A percentile compares a stretch with the other conserved stretches of the same genome.
Conservation (phyloP, 2,329 filamentous ascomycete genomes). For the Polychaeton citri region DNA sequence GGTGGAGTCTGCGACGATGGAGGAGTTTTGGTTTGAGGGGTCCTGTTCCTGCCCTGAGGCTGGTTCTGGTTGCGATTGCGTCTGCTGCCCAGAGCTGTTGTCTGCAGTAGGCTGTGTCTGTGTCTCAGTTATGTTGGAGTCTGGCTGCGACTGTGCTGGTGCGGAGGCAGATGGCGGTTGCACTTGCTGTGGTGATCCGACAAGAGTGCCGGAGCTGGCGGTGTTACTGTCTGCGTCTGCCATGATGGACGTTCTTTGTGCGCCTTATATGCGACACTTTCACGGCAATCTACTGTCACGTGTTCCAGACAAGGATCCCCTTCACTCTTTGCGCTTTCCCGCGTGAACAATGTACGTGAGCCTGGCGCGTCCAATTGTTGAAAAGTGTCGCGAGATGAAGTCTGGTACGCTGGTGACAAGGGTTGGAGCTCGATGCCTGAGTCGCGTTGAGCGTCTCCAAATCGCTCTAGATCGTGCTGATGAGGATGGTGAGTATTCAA, state of each 20-base stretch:
- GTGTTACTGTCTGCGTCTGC: background rate
- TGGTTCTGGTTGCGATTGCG: constrained; percentile 2
- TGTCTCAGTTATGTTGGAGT: no score
- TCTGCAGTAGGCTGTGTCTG: constrained; percentile 3
- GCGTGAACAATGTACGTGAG: no score
- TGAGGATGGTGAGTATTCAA: no score
- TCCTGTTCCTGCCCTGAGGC: background rate
- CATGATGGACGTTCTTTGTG: constrained; percentile 1
- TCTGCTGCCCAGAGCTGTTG: background rate
- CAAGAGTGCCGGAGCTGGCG: background rate
- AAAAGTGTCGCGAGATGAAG: no score
- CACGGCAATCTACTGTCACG: no score
- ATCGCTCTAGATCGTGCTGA: no score
- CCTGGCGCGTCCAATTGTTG: no score
- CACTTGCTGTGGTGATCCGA: background rate
- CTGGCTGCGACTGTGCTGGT: no score
- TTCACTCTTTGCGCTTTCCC: no score
- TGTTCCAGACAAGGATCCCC: no score
- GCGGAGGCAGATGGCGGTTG: background rate
- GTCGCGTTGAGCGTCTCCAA: constrained; percentile 1
- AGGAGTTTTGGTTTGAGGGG: background rate
- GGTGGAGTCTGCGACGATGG: constrained; percentile 16
- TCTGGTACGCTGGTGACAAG: constrained; percentile 5
- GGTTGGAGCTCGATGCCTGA: constrained; percentile 2
- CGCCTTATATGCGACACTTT: constrained; percentile 1